Base-by-base conservation (phyloP, 805 yeast genomes). In the Torulaspora quercuum region DNA sequence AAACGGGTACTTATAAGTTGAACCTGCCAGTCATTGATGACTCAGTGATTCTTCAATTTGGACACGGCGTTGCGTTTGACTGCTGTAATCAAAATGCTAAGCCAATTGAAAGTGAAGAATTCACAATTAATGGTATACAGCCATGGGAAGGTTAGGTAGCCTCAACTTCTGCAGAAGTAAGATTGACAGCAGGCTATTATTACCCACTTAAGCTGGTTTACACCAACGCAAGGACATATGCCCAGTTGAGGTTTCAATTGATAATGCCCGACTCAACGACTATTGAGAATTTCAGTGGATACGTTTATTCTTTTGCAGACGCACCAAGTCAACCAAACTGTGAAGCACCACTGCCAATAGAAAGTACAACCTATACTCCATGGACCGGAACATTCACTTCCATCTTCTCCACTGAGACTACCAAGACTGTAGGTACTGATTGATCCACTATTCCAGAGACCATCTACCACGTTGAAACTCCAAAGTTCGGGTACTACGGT, bases 61-160 rank as follows among this genome's bases (percentile, higher is more conserved):
- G 66, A 25, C 47, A 44, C 6, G 58, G 57, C 4, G 52, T 49
- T 38, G 64, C 63, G 2, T 57, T 65, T 13, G 52, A 52, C 17
- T 68, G 73, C 49, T 60, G 69, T 45, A 42, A 49, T 26, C 17
- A 33, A 24, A 29, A 17, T 2, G 10, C 43, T 15, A 40, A 28
- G 7, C 4, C 37, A 6, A 22, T 26, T 11, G 16, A 22, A 7
- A 28, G 33, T 17, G 26, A 34, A 33, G 16, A 33, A 44, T 7
- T 34, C 42, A 3, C 22, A 31, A 9, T 41, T 48, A 21, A 24
- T 17, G 12, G 25, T 45, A 5, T 35, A 18, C 13, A 40, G 42
- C 9, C 29, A 25, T 21, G 42, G 52, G 42, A 7, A 44, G 24
- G 33, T 48, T 3, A 33, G 40, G 9, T 38, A 45, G 34, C 44